These are phyloP conservation scores for Colletotrichum musicola DNA, from an alignment of 2,329 filamentous ascomycete genomes.

Conservation along the genomic window DNA sequence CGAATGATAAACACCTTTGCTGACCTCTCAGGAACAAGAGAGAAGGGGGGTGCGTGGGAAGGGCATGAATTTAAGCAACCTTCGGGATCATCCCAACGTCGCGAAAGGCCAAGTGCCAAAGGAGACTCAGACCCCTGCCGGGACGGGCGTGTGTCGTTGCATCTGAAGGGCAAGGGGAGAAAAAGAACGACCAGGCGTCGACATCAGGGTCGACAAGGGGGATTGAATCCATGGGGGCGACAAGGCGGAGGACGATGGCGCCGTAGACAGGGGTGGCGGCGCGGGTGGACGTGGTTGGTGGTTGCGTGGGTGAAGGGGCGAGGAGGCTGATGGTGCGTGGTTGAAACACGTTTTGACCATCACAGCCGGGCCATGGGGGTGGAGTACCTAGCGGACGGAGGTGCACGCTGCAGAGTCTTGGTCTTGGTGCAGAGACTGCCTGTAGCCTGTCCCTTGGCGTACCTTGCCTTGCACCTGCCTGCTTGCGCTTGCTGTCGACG, in stretches of 20 bases:
- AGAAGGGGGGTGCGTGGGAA: slow-evolving; percentile 43
- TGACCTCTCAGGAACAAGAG: slow-evolving; percentile 41
- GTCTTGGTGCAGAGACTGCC: not conserved
- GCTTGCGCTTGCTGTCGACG: slow-evolving; percentile 12
- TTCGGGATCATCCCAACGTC: slow-evolving; percentile 51
- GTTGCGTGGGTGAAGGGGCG: slow-evolving; percentile 18
- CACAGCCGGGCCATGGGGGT: slow-evolving; percentile 28
- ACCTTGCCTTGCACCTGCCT: slow-evolving; percentile 1
- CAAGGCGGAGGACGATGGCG: not conserved
- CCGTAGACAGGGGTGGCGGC: slow-evolving; percentile 10
- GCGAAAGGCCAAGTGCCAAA: slow-evolving; percentile 17
- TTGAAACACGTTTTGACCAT: slow-evolving; percentile 50
- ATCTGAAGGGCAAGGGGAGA: slow-evolving; percentile 17
- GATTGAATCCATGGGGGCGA: not conserved
- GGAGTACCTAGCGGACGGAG: slow-evolving; percentile 2
- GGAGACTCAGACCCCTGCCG: slow-evolving; percentile 45
- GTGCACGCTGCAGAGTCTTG: not conserved
- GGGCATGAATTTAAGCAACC: slow-evolving; percentile 58
- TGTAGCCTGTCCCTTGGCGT: not conserved
- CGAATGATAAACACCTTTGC: slow-evolving; percentile 27
- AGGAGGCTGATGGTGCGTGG: slow-evolving; percentile 41
- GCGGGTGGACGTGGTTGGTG: slow-evolving; percentile 3
- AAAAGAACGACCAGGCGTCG: slow-evolving; percentile 1
- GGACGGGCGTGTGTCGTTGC: slow-evolving; percentile 39
- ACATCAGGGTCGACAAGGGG: slow-evolving; percentile 20